Evolutionary conservation across 139 green algal genomes (phyloP).

Genomic region (Deuterostichococcus epilithicus): DNA sequence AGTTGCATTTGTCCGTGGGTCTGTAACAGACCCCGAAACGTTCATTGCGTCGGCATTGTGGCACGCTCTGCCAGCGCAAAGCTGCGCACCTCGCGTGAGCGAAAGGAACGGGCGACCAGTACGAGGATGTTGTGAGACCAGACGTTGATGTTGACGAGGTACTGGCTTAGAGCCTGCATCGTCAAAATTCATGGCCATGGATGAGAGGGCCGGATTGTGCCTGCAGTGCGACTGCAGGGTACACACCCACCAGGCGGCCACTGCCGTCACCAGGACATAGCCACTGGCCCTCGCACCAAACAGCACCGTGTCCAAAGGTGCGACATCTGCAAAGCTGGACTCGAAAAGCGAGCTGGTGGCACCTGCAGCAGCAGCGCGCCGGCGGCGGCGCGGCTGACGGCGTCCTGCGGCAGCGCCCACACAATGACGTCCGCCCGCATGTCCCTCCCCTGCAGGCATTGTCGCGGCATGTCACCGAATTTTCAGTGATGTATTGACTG

Average conservation of each 20-base stretch:
- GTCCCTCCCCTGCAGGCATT: neutral
- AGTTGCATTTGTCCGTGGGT: too few relatives aligned
- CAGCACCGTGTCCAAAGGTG: neutral
- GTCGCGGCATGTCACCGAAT: too few relatives aligned
- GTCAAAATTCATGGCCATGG: neutral
- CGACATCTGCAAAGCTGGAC: neutral
- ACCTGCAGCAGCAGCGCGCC: conserved; percentile 48
- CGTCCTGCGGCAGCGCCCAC: conserved; percentile 30
- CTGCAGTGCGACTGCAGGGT: too few relatives aligned
- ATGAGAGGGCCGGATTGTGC: neutral
- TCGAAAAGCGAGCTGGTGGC: neutral
- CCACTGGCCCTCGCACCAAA: neutral
- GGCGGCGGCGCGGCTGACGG: conserved; percentile 21
- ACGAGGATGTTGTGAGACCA: conserved; percentile 60
- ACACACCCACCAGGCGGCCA: too few relatives aligned
- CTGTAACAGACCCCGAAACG: too few relatives aligned
- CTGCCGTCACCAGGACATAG: too few relatives aligned
- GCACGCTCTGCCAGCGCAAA: too few relatives aligned
- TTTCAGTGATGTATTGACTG: too few relatives aligned
- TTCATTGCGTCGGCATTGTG: too few relatives aligned
- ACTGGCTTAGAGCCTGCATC: conserved; percentile 47
- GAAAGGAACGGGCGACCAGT: conserved; percentile 23
- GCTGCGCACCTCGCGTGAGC: neutral
- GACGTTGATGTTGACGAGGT: conserved; percentile 59
- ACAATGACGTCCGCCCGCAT: conserved; percentile 34